phyloP scores from a whole-genome alignment of 306 rosid genomes.

The Crotalaria pallida region DNA sequence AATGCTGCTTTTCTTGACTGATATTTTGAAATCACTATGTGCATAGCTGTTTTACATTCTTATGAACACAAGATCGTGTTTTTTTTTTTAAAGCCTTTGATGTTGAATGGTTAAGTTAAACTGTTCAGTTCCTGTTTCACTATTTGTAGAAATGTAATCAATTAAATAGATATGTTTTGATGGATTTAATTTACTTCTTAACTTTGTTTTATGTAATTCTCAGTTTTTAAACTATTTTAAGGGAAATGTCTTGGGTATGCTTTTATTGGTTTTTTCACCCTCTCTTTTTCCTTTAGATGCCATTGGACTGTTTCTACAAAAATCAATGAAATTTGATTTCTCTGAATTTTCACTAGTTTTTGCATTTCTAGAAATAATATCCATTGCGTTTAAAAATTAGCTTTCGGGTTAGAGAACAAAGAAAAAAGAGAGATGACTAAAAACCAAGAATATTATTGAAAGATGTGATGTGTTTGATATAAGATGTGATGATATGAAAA shows the following conservation, averaged over 20 bases:
- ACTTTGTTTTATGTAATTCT: not conserved
- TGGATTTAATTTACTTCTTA: not conserved
- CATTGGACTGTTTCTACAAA: not conserved
- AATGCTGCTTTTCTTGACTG: slow-evolving; percentile 15
- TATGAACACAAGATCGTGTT: not conserved
- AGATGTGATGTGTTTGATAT: no score
- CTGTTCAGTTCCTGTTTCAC: not conserved
- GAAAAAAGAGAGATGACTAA: no score
- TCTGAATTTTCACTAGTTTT: not conserved
- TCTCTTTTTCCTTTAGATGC: not conserved
- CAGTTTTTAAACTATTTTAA: slow-evolving; percentile 5
- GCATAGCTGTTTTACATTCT: not conserved
- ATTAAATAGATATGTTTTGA: not conserved
- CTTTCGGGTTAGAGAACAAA: no score
- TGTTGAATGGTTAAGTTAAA: slow-evolving; percentile 4
- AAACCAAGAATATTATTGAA: no score
- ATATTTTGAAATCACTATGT: slow-evolving; percentile 7
- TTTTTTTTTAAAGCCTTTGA: slow-evolving; percentile 6
- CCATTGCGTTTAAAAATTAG: not conserved
- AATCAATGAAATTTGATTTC: not conserved
- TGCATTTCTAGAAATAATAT: not conserved
- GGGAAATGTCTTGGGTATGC: not conserved
- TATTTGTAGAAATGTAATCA: not conserved
- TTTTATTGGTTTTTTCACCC: not conserved
- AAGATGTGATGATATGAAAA: no score